Conservation (phyloP, 2,329 filamentous ascomycete genomes). For the Bipolaris zeicola region DNA sequence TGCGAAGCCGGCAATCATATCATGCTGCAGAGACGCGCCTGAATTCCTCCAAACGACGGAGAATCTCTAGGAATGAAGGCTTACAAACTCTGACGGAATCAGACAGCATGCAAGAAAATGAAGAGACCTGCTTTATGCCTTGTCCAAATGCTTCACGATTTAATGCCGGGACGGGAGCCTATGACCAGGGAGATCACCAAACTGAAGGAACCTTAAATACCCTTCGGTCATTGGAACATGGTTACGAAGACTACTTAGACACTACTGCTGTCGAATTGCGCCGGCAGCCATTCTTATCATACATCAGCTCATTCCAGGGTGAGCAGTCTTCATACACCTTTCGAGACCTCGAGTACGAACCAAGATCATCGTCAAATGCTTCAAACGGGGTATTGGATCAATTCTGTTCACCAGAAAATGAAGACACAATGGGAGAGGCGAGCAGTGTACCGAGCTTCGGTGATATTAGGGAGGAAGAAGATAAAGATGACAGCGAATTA, state of each 20-base stretch:
- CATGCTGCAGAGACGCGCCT: too few relatives aligned
- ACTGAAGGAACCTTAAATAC: too few relatives aligned
- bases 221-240: conserved; percentile 39
- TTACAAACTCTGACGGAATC: too few relatives aligned
- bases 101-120: too few relatives aligned
- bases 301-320: not conserved
- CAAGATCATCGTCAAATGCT: not conserved
- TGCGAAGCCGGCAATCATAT: too few relatives aligned
- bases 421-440: not conserved
- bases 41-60: too few relatives aligned
- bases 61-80: too few relatives aligned
- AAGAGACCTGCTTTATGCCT: too few relatives aligned
- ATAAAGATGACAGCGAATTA: not conserved
- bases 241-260: not conserved
- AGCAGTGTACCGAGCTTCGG: not conserved
- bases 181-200: too few relatives aligned
- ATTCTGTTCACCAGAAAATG: not conserved
- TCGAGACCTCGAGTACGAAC: not conserved
- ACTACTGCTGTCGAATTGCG: not conserved
- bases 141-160: too few relatives aligned
- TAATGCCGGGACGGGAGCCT: too few relatives aligned
- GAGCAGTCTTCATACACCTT: not conserved
- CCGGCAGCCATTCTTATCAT: not conserved
- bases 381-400: not conserved
- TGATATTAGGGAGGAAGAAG: not conserved